These are phyloP conservation scores for Lasiodiplodia sp. DNA, from an alignment of 2,329 filamentous ascomycete species.

Conservation along the genomic window DNA sequence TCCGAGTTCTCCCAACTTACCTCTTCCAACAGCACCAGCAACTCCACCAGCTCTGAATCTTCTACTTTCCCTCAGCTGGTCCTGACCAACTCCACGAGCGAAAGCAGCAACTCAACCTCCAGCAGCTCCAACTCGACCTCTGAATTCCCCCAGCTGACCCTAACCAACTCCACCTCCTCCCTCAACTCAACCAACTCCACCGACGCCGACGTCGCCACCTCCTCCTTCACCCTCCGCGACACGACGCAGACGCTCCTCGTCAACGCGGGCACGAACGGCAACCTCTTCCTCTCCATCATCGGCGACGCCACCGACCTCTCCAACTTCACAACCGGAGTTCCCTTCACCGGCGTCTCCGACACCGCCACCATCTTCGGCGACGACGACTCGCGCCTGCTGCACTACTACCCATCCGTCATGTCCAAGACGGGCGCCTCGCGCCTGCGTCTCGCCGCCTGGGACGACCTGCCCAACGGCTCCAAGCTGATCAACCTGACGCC, in stretches of 20 bases:
- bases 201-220: not conserved
- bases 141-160: not conserved
- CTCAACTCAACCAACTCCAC: not conserved
- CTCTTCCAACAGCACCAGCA: not conserved
- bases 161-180: not conserved
- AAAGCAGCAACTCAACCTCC: not conserved
- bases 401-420: conserved; percentile 32
- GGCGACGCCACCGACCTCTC: conserved; percentile 29
- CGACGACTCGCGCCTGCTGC: conserved; percentile 7
- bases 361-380: conserved; percentile 26
- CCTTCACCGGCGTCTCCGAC: not conserved
- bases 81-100: not conserved
- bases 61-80: not conserved
- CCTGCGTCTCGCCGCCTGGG: conserved; percentile 32
- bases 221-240: conserved; percentile 10
- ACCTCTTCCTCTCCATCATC: conserved; percentile 14
- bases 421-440: conserved; percentile 29
- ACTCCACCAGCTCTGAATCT: not conserved
- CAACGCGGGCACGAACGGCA: conserved; percentile 13
- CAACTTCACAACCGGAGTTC: not conserved
- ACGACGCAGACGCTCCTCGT: conserved; percentile 3
- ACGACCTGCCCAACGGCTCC: conserved; percentile 29
- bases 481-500: conserved; percentile 30
- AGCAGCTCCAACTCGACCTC: not conserved
- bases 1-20: not conserved